These are phyloP conservation scores for Rheum nobile DNA, from an alignment of 148 eudicot species.

Conservation along the genomic window DNA sequence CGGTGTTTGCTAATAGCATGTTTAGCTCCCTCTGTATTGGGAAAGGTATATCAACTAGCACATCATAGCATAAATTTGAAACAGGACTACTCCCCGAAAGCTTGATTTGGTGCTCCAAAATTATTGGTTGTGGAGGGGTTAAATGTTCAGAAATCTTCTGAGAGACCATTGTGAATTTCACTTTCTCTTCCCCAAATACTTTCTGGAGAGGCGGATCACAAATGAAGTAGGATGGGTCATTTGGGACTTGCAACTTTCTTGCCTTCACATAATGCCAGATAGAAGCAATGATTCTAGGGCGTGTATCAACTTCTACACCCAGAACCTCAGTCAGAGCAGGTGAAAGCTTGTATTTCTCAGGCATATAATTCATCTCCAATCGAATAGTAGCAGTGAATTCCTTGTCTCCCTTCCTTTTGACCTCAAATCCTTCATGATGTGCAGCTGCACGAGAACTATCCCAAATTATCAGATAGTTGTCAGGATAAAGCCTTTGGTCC, in stretches of 20 bases:
- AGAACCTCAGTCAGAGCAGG: constrained; percentile 72
- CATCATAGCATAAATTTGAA: constrained; percentile 84
- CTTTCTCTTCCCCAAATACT: constrained; percentile 73
- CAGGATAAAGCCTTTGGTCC: constrained; percentile 84
- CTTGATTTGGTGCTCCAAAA: constrained; percentile 75
- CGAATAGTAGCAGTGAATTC: constrained; percentile 63
- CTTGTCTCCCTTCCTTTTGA: constrained; percentile 80
- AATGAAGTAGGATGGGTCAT: constrained; percentile 68
- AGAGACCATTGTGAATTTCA: constrained; percentile 76
- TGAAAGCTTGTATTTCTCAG: constrained; percentile 90
- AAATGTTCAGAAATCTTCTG: constrained; percentile 71
- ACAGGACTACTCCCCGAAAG: constrained; percentile 73
- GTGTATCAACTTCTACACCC: constrained; percentile 90
- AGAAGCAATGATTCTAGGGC: constrained; percentile 76
- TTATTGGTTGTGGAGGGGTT: constrained; percentile 78
- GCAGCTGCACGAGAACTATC: constrained; percentile 73
- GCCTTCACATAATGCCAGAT: constrained; percentile 97
- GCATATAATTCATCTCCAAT: constrained; percentile 72
- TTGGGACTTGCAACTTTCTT: constrained; percentile 65
- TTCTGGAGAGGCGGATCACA: constrained; percentile 84
- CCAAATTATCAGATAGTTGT: constrained; percentile 83
- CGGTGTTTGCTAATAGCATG: constrained; percentile 67
- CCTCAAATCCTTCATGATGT: constrained; percentile 91
- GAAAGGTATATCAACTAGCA: constrained; percentile 84
- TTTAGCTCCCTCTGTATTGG: constrained; percentile 83